Conservation (phyloP, 2,329 filamentous ascomycete species). For the Neoarthrinium moseri region DNA sequence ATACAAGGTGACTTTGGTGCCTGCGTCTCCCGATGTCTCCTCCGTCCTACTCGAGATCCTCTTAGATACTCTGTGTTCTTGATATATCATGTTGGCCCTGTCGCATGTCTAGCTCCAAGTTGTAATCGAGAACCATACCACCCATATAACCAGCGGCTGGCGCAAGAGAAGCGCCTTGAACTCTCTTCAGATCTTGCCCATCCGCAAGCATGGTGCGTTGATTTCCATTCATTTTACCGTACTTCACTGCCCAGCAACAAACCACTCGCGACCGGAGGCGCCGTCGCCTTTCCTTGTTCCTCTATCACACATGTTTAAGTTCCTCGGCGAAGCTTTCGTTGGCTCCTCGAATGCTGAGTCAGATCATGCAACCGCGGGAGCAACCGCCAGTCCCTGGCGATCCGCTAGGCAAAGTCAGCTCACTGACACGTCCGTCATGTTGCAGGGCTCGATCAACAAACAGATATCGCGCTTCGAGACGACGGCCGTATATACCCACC, state of each 20-base stretch:
- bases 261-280: too few species aligned
- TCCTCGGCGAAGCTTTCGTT: too few species aligned
- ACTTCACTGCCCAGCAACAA: background rate
- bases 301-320: too few species aligned
- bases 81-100: background rate
- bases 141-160: background rate
- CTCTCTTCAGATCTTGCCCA: slow-evolving; percentile 4
- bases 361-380: slow-evolving; percentile 6
- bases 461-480: slow-evolving; percentile 56
- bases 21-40: slow-evolving; percentile 7
- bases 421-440: background rate
- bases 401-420: background rate
- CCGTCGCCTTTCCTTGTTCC: too few species aligned
- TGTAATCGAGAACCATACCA: background rate
- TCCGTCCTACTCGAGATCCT: slow-evolving; percentile 4
- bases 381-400: background rate
- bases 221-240: background rate
- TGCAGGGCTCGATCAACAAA: slow-evolving; percentile 47
- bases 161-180: background rate
- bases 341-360: slow-evolving; percentile 2
- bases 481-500: slow-evolving; percentile 58
- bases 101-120: background rate
- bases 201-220: slow-evolving; percentile 9
- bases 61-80: background rate
- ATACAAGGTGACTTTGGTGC: slow-evolving; percentile 9